Conservation (phyloP, 352 stramenopile genomes). For the Phytopythium oedochilum region DNA sequence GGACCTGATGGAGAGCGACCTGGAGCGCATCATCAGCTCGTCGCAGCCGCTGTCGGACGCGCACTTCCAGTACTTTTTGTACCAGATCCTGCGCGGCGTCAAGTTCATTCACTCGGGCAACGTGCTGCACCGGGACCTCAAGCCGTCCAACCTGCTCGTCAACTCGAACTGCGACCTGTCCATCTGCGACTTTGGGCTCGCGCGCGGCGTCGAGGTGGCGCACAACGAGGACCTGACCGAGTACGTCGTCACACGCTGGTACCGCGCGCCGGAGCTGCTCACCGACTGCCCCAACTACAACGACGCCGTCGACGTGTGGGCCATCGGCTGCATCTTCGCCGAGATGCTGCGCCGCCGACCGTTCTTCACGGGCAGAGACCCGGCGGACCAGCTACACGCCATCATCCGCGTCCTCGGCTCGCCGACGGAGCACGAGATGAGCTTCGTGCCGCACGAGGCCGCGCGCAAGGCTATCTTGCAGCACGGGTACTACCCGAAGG, state of each 20-base stretch:
- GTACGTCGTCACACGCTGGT: slow-evolving; percentile 95
- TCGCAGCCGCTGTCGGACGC: slow-evolving; percentile 81
- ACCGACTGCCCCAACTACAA: slow-evolving; percentile 96
- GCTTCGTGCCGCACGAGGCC: slow-evolving; percentile 95
- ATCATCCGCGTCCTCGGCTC: slow-evolving; percentile 92
- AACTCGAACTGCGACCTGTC: slow-evolving; percentile 90
- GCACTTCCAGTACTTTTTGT: slow-evolving; percentile 89
- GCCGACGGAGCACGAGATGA: slow-evolving; percentile 92
- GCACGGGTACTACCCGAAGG: slow-evolving; percentile 82
- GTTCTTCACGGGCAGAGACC: slow-evolving; percentile 79
- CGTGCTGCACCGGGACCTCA: slow-evolving; percentile 89
- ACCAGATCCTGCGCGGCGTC: slow-evolving; percentile 92
- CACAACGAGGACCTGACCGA: slow-evolving; percentile 78
- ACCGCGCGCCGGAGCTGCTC: slow-evolving; percentile 91
- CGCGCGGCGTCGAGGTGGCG: slow-evolving; percentile 82
- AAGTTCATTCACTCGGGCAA: slow-evolving; percentile 98
- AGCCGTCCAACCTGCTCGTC: slow-evolving; percentile 86
- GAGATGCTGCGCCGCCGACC: slow-evolving; percentile 97
- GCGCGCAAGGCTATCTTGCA: slow-evolving; percentile 80
- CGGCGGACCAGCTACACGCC: slow-evolving; percentile 83
- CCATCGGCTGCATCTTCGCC: slow-evolving; percentile 98
- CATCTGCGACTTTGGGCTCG: slow-evolving; percentile 92
- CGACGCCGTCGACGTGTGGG: slow-evolving; percentile 95
- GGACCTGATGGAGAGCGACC: slow-evolving; percentile 90
- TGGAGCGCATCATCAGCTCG: slow-evolving; percentile 90